Conservation (phyloP, 164 flowering plant species). For the Nymphaea thermarum region DNA sequence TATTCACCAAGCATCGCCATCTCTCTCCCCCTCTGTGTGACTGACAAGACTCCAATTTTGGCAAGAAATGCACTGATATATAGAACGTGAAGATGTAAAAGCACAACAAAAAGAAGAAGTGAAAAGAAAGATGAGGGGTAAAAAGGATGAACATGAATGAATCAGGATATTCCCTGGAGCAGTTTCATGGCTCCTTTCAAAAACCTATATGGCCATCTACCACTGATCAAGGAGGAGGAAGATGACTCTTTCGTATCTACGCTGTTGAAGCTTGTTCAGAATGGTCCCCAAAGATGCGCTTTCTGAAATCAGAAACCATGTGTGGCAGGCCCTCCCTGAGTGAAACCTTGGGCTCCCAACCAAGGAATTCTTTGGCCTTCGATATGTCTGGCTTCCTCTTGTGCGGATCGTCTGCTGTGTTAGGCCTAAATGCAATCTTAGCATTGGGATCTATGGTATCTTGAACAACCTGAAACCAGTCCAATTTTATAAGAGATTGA, state of each 20-base stretch:
- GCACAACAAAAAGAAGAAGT: no score
- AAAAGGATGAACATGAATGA: neutral
- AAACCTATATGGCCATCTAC: neutral
- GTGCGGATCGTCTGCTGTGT: constrained; percentile 98
- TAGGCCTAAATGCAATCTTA: constrained; percentile 66
- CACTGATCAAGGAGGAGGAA: neutral
- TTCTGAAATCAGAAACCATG: constrained; percentile 80
- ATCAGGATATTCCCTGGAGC: neutral
- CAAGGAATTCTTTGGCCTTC: constrained; percentile 72
- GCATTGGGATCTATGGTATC: constrained; percentile 89
- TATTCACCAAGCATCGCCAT: no score
- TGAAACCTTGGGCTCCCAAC: constrained; percentile 82
- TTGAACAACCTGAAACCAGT: constrained; percentile 55
- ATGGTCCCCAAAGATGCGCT: constrained; percentile 82
- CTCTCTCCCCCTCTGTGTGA: no score
- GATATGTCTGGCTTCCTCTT: constrained; percentile 95
- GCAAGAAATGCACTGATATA: no score
- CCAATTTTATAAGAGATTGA: no score
- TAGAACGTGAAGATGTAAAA: no score
- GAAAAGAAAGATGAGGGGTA: neutral
- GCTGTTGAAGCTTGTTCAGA: constrained; percentile 18
- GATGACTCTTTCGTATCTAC: constrained; percentile 4
- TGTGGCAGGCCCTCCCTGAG: constrained; percentile 88
- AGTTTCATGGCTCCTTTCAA: neutral
- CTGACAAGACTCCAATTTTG: no score